phyloP scores from a whole-genome alignment of 192 early-diverging fungal species.

The Chytriomyces hyalinus region DNA sequence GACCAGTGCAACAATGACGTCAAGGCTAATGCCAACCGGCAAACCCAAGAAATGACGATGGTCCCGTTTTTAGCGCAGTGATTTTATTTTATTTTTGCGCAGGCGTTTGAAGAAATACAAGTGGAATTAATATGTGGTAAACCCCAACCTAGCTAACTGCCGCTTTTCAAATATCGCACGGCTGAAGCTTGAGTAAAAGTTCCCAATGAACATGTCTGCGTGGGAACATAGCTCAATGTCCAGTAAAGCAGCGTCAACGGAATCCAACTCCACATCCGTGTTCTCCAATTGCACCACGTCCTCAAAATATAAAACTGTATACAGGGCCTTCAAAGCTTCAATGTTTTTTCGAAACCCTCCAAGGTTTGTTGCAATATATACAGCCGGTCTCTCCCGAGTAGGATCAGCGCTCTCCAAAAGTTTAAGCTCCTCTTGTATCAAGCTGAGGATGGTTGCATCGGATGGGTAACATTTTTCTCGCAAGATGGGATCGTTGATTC shows the following conservation, averaged over 20 bases:
- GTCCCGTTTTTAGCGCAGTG: too few species aligned
- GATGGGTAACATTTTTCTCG: slow-evolving; percentile 32
- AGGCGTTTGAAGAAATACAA: not conserved
- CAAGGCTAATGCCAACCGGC: not conserved
- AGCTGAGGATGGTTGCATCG: not conserved
- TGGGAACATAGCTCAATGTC: slow-evolving; percentile 35
- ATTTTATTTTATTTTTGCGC: too few species aligned
- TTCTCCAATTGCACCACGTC: slow-evolving; percentile 1
- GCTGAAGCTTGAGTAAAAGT: slow-evolving; percentile 38
- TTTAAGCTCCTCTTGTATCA: not conserved
- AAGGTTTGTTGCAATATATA: slow-evolving; percentile 33
- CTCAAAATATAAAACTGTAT: slow-evolving; percentile 24
- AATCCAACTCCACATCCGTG: slow-evolving; percentile 10
- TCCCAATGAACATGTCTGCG: slow-evolving; percentile 27
- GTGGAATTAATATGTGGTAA: slow-evolving; percentile 20
- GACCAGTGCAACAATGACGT: not conserved
- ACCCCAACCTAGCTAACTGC: not conserved
- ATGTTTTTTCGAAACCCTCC: slow-evolving; percentile 10
- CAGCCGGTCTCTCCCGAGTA: not conserved
- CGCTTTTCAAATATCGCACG: slow-evolving; percentile 36
- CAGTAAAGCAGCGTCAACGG: slow-evolving; percentile 21
- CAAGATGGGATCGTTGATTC: slow-evolving; percentile 17
- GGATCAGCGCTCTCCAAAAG: not conserved
- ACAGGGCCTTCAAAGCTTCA: not conserved
- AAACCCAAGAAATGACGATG: not conserved